Conservation (phyloP, 169 alveolate species). For the Plasmodium fragile region DNA sequence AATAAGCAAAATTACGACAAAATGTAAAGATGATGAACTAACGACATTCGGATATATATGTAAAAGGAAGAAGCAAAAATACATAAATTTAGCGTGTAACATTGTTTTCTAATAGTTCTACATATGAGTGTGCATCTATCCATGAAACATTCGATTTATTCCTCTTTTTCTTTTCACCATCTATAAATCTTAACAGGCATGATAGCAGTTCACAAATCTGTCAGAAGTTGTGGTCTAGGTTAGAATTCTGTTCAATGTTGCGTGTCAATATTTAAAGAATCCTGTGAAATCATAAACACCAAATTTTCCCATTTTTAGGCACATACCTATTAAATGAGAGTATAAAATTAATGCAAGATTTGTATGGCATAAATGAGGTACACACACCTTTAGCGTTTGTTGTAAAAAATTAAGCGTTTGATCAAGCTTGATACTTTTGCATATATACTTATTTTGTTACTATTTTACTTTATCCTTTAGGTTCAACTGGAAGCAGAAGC, state of each 20-base stretch:
- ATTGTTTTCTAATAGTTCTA: not conserved
- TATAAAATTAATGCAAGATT: conserved; percentile 67
- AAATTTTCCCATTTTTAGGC: conserved; percentile 39
- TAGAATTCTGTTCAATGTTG: conserved; percentile 4
- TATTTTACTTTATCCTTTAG: conserved; percentile 22
- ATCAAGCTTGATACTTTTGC: not conserved
- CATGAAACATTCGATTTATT: not conserved
- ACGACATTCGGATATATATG: conserved; percentile 75
- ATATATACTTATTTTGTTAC: conserved; percentile 28
- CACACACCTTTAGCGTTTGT: conserved; percentile 8
- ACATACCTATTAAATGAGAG: conserved; percentile 65
- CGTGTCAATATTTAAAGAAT: conserved; percentile 8
- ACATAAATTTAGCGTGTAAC: not conserved
- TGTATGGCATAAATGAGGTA: conserved; percentile 73
- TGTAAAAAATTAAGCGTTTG: conserved; percentile 8
- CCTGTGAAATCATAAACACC: not conserved
- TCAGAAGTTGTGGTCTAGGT: conserved; percentile 70
- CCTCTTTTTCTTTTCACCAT: conserved; percentile 10
- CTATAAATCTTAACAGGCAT: conserved; percentile 52
- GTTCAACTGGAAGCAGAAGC: conserved; percentile 77
- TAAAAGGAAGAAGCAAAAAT: conserved; percentile 15
- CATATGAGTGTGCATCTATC: conserved; percentile 1
- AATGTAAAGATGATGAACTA: conserved; percentile 64
- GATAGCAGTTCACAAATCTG: conserved; percentile 75
- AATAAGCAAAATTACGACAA: conserved; percentile 58